Base-by-base conservation (phyloP, 805 yeast species). In the Ogataea ganodermae region DNA sequence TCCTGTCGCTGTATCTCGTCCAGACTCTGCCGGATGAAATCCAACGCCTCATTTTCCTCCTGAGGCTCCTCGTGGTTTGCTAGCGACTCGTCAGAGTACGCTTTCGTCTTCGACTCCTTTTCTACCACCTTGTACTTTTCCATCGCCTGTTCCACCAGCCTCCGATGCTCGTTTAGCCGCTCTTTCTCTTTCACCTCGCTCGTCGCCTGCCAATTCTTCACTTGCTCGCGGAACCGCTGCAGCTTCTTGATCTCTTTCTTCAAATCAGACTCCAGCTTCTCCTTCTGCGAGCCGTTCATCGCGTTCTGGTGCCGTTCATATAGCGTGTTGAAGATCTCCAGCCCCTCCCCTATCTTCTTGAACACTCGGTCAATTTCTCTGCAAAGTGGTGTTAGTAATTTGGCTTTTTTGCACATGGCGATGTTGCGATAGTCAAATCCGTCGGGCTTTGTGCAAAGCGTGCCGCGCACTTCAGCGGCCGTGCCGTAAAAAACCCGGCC, bases 1-100 rank as follows among this genome's bases (percentile, higher is more conserved):
- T 80, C 76, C 62, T 92, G 98, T 57, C 83, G 83, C 57, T 81
- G 84, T 48, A 90, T 72, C 63, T 87, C 94, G 42, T 89, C 97
- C 52, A 89, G 70, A 62, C 84, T 76, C 21, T 76, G 79, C 50
- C 81, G 79, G 16, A 91, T 70, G 64, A 90, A 92, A 32, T 79
- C 78, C 35, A 78, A 73, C 12, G 89, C 85, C 47, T 88, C 96
- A 49, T 78, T 80, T 59, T 82, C 80, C 59, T 88, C 91, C 49
- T 81, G 84, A 3, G 95, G 92, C 31, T 62, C 67, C 39, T 67
- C 72, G 52, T 74, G 62, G 26, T 68, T 71, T 66, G 78, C 73
- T 54, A 79, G 67, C 4, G 82, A 80, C 63, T 79, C 82, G 58
- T 79, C 80, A 27, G 81, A 76, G 50, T 76, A 79, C 45, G 80